A percentile compares a stretch with the other conserved stretches of the same genome.
These are phyloP conservation scores for Neostapfia colusana DNA, from an alignment of 176 grass and related monocot genomes.

Conservation along the genomic window DNA sequence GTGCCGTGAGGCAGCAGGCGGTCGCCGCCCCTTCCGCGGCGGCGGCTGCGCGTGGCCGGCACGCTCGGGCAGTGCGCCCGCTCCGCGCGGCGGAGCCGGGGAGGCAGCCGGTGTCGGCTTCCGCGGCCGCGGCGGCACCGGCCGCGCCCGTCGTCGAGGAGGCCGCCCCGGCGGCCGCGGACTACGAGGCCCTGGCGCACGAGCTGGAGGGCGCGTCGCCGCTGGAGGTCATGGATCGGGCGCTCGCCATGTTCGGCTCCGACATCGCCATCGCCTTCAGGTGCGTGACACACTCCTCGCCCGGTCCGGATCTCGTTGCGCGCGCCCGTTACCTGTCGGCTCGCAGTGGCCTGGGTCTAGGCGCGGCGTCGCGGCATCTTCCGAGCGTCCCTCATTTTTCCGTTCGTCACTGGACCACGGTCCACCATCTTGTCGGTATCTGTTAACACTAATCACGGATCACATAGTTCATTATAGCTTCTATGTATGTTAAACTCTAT, in stretches of 20 bases:
- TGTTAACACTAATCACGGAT: background rate
- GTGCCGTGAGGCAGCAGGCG: slow-evolving; percentile 50
- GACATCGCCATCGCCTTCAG: slow-evolving; percentile 98
- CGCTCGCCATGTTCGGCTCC: slow-evolving; percentile 76
- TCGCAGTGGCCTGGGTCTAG: background rate
- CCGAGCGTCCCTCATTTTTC: background rate
- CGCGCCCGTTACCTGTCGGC: background rate
- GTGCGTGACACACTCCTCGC: slow-evolving; percentile 18
- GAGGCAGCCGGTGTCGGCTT: slow-evolving; percentile 53
- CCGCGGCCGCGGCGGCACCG: slow-evolving; percentile 37
- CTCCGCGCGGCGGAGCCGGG: slow-evolving; percentile 57
- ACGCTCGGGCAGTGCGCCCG: slow-evolving; percentile 51
- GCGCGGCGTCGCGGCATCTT: slow-evolving; percentile 30
- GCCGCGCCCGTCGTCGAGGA: slow-evolving; percentile 37
- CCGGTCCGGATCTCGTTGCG: background rate
- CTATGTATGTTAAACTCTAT: too few species aligned
- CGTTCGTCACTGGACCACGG: background rate
- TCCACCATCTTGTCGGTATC: background rate
- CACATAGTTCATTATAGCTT: background rate
- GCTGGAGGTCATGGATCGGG: slow-evolving; percentile 88
- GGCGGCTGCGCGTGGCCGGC: slow-evolving; percentile 32
- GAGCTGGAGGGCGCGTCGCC: slow-evolving; percentile 79
- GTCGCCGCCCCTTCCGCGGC: slow-evolving; percentile 21
- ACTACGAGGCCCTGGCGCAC: slow-evolving; percentile 67
- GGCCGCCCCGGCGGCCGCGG: background rate